Base-by-base conservation (phyloP, 352 stramenopile species). In the Phytophthora europaea region DNA sequence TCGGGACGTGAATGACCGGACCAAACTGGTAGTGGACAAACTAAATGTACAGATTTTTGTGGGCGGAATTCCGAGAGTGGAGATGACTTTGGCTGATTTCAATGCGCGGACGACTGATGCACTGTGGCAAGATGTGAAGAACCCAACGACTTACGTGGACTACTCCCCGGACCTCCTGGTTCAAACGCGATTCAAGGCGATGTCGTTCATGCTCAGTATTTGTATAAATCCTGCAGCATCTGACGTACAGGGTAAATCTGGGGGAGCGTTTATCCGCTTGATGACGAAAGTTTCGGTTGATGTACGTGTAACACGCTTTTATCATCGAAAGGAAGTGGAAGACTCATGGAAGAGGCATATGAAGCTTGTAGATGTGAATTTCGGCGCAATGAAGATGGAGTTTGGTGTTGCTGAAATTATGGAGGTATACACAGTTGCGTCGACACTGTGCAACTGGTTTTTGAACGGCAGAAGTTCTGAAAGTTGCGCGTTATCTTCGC, bases 181-280 rank as follows among this genome's bases (percentile, higher is more conserved):
- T n/a, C 84, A 88, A 69, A 93, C 85, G 20, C 76, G 82, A 1
- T 91, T 91, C 76, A 88, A 88, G 58, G 85, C 85, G 20, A 62
- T 91, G 12, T 93, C 85, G 6, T 89, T 82, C 16, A 53, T 77
- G 26, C 82, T 84, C 57, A 91, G 75, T 55, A 50, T 88, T 38
- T 74, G 69, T 22, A 50, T 89, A 18, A 75, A 48, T 13, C 23
- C 54, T 64, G 12, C 20, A 54, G 43, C 9, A 3, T 36, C 52
- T 26, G 40, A 28, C 33, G n/a, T 38, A 23, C 13, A 13, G 38
- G 43, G 48, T n/a, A 55, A 40, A 61, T 26, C 6, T 47, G 23
- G 45, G 15, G 10, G 7, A 7, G 23, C 57, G 23, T 40, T 18
- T 36, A 64, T 75, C n/a, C 50, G 26, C 12, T 52, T 92, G 23